These are phyloP conservation scores for Fusarium luffae DNA, from an alignment of 2,329 filamentous ascomycete genomes.

Conservation along the genomic window DNA sequence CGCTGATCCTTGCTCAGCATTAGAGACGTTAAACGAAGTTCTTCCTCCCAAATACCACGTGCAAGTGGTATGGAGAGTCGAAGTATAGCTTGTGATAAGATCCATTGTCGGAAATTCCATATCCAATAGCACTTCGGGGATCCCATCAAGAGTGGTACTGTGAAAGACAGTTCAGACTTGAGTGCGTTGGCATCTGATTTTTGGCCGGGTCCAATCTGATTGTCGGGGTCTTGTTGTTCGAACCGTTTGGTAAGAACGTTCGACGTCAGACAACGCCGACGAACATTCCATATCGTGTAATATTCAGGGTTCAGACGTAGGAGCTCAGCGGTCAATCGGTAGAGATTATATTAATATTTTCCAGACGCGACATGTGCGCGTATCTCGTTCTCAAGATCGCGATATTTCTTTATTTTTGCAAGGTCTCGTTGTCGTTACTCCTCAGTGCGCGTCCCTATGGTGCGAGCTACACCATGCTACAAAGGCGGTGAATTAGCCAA, in stretches of 20 bases:
- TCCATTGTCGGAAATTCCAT: background rate
- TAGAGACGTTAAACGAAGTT: background rate
- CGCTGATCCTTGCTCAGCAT: background rate
- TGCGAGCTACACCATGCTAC: background rate
- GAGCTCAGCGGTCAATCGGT: background rate
- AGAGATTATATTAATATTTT: background rate
- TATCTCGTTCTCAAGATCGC: background rate
- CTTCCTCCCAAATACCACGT: background rate
- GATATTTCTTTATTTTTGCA: background rate
- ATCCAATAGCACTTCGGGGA: background rate
- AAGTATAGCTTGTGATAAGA: background rate
- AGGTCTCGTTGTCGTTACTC: background rate
- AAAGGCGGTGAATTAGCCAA: background rate
- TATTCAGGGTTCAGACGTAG: background rate
- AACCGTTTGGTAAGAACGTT: rapidly evolving
- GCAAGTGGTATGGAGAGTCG: background rate
- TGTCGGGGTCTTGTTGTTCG: background rate
- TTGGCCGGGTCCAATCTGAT: rapidly evolving
- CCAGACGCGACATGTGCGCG: background rate
- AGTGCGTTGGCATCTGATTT: background rate
- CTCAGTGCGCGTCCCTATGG: background rate
- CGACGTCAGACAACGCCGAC: background rate
- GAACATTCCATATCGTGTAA: background rate
- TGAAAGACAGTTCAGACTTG: background rate
- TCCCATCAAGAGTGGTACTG: background rate